A percentile compares a stretch with the other conserved stretches of the same genome.
These are phyloP conservation scores for Globisporangium irregulare DNA, from an alignment of 352 stramenopile genomes.

Conservation along the genomic window DNA sequence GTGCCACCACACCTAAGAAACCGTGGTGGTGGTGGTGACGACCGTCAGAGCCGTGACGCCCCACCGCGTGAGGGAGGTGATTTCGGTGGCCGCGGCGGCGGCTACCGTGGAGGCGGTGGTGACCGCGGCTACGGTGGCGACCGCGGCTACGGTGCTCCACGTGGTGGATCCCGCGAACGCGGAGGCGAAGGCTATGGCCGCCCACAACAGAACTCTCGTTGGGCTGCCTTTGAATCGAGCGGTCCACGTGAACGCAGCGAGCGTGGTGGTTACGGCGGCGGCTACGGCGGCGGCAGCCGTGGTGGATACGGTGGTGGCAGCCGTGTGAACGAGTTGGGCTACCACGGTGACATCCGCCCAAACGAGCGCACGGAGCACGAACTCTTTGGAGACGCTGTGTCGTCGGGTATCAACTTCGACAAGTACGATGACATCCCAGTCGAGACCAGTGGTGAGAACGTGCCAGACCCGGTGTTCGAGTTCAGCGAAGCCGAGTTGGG, in stretches of 20 bases:
- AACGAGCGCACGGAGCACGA: conserved; percentile 93
- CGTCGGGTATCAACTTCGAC: conserved; percentile 98
- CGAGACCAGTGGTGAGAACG: conserved; percentile 92
- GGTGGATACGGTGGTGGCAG: conserved; percentile 45
- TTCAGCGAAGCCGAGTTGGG: conserved; percentile 91
- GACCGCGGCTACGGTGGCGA: conserved; percentile 22
- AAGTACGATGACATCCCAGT: conserved; percentile 99
- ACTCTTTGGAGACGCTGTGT: conserved; percentile 91
- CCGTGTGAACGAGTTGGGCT: conserved; percentile 94
- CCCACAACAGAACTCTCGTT: conserved; percentile 48
- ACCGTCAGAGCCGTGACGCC: conserved; percentile 19
- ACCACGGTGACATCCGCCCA: conserved; percentile 92
- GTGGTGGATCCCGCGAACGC: conserved; percentile 35
- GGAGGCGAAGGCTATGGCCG: conserved; percentile 13
- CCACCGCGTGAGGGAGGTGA: conserved; percentile 20
- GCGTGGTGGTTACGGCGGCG: conserved; percentile 25
- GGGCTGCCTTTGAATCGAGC: conserved; percentile 47
- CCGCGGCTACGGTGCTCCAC: conserved; percentile 22
- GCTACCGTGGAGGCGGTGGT: conserved; percentile 23
- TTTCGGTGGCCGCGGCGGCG: conserved; percentile 24
- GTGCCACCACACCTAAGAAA: conserved; percentile 71
- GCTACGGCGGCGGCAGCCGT: conserved; percentile 28
- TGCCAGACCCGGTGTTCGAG: conserved; percentile 89
- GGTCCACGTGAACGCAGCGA: conserved; percentile 22
- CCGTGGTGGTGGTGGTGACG: conserved; percentile 31